Base-by-base conservation (phyloP, 208 protist genomes). In the Blechomonas ayalai region DNA sequence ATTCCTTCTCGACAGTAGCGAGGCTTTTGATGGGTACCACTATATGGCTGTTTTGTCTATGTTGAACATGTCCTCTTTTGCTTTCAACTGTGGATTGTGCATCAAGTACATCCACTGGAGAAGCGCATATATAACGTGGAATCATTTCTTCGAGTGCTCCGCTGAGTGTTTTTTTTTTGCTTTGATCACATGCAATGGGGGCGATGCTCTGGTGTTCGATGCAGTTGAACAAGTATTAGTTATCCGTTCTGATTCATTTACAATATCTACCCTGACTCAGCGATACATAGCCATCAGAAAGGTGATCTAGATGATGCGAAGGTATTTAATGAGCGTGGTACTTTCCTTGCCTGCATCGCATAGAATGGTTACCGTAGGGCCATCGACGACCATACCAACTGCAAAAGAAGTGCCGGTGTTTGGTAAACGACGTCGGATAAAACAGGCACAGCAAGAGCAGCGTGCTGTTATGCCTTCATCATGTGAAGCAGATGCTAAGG, bases 401-500 rank as follows among this genome's bases (percentile, higher is more conserved):
- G 29, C 59, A 4, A 34, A n/a, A 5, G 9, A 41, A 7, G 47
- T 54, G n/a, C 70, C 70, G 1, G 41, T 52, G 15, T 78, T 73
- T 47, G 70, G 70, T 3, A 35, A 45, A 6, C 42, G 57, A 6
- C 19, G 19, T 3, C 31, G 26, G 43, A 18, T 29, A 20, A 7
- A 3, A 29, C 39, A 6, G 23, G 38, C 16, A 26, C 26, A 9
- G 6, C 12, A 39, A 22, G 9, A 13, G 46, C n/a, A 35, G 35
- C 16, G 16, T 26, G 28, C 43, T 16, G 1, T 9, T 4, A 13
- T 33, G 35, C 10, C 54, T 18, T 8, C 32, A 22, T 4, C 13
- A 24, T 28, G 2, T 62, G 78, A 87, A 15, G 67, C 66, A 10
- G 67, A 79, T 3, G 68, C 78, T 2, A 80, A 78, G 35, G 60